These are phyloP conservation scores for Suillus placidus DNA, from an alignment of 768 basidiomycete genomes.

Conservation along the genomic window DNA sequence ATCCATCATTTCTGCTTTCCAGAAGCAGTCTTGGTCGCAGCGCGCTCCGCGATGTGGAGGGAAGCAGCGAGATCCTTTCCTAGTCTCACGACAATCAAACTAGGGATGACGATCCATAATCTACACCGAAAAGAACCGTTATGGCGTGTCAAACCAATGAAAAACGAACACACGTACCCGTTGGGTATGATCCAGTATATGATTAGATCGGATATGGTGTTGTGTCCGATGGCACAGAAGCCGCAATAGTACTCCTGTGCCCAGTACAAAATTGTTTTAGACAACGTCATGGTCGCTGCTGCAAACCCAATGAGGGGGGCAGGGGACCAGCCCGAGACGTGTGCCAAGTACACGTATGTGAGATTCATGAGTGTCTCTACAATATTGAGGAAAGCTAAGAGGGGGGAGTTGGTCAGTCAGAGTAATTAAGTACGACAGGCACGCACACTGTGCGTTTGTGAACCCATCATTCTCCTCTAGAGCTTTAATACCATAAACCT, in stretches of 20 bases:
- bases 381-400: slow-evolving; percentile 72
- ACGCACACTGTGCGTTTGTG: slow-evolving; percentile 80
- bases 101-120: slow-evolving; percentile 77
- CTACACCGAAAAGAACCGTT: slow-evolving; percentile 37
- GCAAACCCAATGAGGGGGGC: slow-evolving; percentile 78
- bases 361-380: slow-evolving; percentile 79
- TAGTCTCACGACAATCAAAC: slow-evolving; percentile 58
- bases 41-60: slow-evolving; percentile 37
- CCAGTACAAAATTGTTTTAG: slow-evolving; percentile 86
- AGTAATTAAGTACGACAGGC: background rate
- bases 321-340: slow-evolving; percentile 59
- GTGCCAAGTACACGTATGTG: slow-evolving; percentile 73
- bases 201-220: slow-evolving; percentile 51
- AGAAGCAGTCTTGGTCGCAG: slow-evolving; percentile 29
- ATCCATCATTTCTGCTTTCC: slow-evolving; percentile 33
- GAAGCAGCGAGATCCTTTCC: slow-evolving; percentile 61
- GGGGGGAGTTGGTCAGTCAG: background rate
- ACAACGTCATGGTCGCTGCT: slow-evolving; percentile 74
- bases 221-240: slow-evolving; percentile 77
- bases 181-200: slow-evolving; percentile 77
- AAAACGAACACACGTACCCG: slow-evolving; percentile 51
- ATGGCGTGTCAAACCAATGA: background rate
- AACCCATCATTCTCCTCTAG: slow-evolving; percentile 74
- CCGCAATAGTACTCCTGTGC: slow-evolving; percentile 78
- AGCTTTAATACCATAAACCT: slow-evolving; percentile 77